These are phyloP conservation scores for Daldinia childiae DNA, from an alignment of 495 filamentous ascomycete genomes.

Conservation along the genomic window DNA sequence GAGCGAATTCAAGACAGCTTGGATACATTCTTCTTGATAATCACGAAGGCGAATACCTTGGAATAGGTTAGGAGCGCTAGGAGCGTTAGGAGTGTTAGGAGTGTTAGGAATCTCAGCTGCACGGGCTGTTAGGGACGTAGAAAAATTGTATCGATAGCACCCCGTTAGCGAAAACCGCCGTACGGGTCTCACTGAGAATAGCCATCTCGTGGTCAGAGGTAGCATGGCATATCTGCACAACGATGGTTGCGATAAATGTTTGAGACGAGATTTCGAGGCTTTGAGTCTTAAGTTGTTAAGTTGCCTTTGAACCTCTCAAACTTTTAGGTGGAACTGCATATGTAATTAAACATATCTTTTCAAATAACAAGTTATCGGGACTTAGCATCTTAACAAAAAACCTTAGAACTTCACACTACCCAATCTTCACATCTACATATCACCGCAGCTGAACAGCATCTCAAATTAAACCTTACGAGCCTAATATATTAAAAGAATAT, in stretches of 20 bases:
- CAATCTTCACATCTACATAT: neutral
- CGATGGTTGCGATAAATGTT: constrained; percentile 22
- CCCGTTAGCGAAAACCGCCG: constrained; percentile 4
- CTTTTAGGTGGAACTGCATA: constrained; percentile 33
- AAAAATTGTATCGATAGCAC: constrained; percentile 10
- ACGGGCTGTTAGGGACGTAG: constrained; percentile 47
- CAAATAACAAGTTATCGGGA: neutral
- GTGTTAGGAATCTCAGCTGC: constrained; percentile 11
- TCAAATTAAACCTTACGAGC: neutral
- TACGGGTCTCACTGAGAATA: constrained; percentile 17
- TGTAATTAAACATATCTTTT: constrained; percentile 18
- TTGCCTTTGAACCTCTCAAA: constrained; percentile 15
- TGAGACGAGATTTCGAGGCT: constrained; percentile 9
- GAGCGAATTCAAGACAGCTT: constrained; percentile 78
- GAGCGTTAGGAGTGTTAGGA: neutral
- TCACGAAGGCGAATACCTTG: constrained; percentile 67
- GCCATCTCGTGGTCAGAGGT: constrained; percentile 37
- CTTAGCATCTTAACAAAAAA: neutral
- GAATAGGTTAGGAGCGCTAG: neutral
- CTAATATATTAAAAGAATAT: no score
- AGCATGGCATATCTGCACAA: constrained; percentile 39
- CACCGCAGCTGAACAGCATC: neutral
- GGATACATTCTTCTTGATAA: constrained; percentile 91
- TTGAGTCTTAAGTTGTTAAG: neutral
- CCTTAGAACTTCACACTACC: neutral